phyloP scores from a whole-genome alignment of 148 eudicot genomes.

The Chenopodium suecicum region DNA sequence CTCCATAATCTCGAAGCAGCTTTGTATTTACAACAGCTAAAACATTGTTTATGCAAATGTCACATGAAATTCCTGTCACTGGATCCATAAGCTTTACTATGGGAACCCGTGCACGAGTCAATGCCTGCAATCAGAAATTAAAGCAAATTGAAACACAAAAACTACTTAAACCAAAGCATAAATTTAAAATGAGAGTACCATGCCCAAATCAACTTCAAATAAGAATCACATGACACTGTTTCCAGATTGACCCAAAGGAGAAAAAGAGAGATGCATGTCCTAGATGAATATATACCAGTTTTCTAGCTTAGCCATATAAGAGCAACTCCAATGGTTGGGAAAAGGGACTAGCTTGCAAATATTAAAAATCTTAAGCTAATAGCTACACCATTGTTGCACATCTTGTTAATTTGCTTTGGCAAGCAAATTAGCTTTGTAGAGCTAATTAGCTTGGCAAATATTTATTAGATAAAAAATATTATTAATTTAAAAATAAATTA shows the following conservation, averaged over 20 bases:
- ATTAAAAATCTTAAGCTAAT: too few relatives aligned
- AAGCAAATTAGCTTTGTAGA: too few relatives aligned
- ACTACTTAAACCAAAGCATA: background rate
- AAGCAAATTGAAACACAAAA: background rate
- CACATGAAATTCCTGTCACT: constrained; percentile 80
- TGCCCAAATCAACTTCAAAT: background rate
- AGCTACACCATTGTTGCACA: too few relatives aligned
- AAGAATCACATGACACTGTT: background rate
- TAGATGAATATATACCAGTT: background rate
- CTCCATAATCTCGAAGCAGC: constrained; percentile 82
- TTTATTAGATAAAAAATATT: too few relatives aligned
- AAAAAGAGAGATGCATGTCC: background rate
- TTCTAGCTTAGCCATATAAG: background rate
- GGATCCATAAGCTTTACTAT: constrained; percentile 98
- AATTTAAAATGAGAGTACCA: background rate
- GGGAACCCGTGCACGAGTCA: constrained; percentile 91
- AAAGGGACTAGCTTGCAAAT: too few relatives aligned
- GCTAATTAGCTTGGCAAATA: too few relatives aligned
- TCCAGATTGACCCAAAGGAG: background rate
- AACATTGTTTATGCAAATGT: constrained; percentile 86
- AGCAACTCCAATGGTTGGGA: too few relatives aligned
- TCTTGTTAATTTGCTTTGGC: too few relatives aligned
- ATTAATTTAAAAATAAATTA: too few relatives aligned
- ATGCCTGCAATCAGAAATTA: constrained; percentile 49
- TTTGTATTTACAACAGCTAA: constrained; percentile 92